These are phyloP conservation scores for Astrephomene gubernaculifera DNA, from an alignment of 139 green algal species.

Conservation along the genomic window DNA sequence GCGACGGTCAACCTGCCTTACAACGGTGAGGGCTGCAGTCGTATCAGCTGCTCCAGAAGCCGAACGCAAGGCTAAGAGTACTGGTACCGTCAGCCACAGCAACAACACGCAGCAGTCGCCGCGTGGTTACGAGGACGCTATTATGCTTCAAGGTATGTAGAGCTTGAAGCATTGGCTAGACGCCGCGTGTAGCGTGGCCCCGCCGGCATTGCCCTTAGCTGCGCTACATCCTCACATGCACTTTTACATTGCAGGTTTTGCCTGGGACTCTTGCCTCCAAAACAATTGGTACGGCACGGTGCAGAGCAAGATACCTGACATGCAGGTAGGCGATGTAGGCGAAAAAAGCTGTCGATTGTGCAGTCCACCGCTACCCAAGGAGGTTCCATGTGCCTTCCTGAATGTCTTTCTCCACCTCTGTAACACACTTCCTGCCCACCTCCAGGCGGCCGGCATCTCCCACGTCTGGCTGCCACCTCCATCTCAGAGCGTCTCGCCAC, in stretches of 20 bases:
- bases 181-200: no score
- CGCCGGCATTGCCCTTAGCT: no score
- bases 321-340: slow-evolving; percentile 61
- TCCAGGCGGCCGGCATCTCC: slow-evolving; percentile 64
- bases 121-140: not conserved
- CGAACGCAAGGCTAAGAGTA: no score
- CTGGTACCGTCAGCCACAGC: no score
- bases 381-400: not conserved
- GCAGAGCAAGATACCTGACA: slow-evolving; percentile 58
- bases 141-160: slow-evolving; percentile 8
- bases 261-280: not conserved
- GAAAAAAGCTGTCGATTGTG: no score
- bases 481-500: slow-evolving; percentile 75
- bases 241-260: not conserved
- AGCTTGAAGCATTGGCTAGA: no score
- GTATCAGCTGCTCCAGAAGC: no score
- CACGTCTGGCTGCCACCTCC: slow-evolving; percentile 91
- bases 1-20: no score
- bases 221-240: not conserved
- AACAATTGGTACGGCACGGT: slow-evolving; percentile 40
- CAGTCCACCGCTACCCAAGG: not conserved
- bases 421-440: not conserved
- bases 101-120: no score
- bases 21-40: no score
- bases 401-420: not conserved